Conservation (phyloP, 768 basidiomycete species). For the Punctularia strigosozonata region DNA sequence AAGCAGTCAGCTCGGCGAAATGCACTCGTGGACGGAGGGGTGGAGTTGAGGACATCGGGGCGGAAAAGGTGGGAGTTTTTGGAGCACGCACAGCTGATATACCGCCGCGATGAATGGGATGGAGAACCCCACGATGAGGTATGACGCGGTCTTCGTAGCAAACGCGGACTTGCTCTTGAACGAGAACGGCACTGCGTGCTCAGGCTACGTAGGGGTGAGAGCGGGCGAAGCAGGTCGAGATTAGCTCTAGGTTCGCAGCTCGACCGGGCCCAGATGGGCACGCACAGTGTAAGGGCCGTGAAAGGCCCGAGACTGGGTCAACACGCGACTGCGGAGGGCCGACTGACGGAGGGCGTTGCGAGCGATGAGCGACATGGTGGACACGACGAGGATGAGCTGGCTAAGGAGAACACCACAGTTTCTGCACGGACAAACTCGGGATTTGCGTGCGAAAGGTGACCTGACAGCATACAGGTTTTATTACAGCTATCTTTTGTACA, state of each 20-base stretch:
- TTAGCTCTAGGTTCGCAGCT: not conserved
- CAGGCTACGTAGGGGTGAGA: not conserved
- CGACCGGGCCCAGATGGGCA: not conserved
- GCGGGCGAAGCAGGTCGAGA: not conserved
- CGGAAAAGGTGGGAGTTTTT: slow-evolving; percentile 1
- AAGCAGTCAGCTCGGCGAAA: slow-evolving; percentile 17
- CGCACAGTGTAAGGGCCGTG: not conserved
- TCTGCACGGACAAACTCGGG: too few relatives aligned
- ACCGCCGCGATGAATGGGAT: slow-evolving; percentile 54
- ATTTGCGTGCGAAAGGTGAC: too few relatives aligned
- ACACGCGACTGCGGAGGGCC: not conserved
- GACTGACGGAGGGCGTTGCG: not conserved
- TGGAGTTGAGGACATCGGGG: slow-evolving; percentile 3
- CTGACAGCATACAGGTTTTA: too few relatives aligned
- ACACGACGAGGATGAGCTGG: not conserved
- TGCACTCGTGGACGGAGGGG: slow-evolving; percentile 33
- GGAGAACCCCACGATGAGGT: slow-evolving; percentile 44
- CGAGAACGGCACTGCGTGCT: slow-evolving; percentile 22
- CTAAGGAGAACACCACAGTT: too few relatives aligned
- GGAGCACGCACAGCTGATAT: slow-evolving; percentile 51
- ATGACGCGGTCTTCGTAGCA: slow-evolving; percentile 33
- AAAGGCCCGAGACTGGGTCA: not conserved
- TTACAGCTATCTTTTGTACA: too few relatives aligned
- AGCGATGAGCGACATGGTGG: not conserved
- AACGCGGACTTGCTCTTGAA: slow-evolving; percentile 17